Conservation (phyloP, 331 rosid species). For the Acacia pycnantha region DNA sequence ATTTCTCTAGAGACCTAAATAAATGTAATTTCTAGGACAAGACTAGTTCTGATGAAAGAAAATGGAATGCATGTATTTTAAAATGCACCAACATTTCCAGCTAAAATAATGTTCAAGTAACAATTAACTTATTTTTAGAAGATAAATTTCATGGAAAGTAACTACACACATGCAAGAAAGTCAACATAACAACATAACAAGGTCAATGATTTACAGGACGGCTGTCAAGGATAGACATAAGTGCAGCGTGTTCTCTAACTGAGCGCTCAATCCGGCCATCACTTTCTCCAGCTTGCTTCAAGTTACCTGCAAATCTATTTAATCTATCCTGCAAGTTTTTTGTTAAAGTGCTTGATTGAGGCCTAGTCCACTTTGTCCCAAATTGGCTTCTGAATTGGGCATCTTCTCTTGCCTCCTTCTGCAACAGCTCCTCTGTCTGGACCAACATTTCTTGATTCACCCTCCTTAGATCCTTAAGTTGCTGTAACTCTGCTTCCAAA, state of each 20-base stretch:
- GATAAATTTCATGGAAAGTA: background rate
- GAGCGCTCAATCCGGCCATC: constrained; percentile 75
- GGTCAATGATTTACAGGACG: constrained; percentile 55
- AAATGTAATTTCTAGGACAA: background rate
- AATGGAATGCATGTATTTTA: background rate
- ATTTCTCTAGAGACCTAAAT: background rate
- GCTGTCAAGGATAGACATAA: constrained; percentile 70
- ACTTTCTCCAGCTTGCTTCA: constrained; percentile 81
- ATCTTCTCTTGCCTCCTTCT: constrained; percentile 74
- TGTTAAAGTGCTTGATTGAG: constrained; percentile 72
- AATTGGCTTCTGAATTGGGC: constrained; percentile 69
- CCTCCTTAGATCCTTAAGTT: constrained; percentile 67
- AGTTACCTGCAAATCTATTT: constrained; percentile 66
- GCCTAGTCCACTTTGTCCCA: constrained; percentile 79
- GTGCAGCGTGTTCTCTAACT: constrained; percentile 56
- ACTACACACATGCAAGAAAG: background rate
- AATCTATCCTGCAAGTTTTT: constrained; percentile 77
- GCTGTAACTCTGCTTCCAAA: constrained; percentile 71
- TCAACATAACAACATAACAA: background rate
- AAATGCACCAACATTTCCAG: background rate
- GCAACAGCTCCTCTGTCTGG: constrained; percentile 67
- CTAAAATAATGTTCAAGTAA: background rate
- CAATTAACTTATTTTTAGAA: background rate
- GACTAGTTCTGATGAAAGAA: background rate
- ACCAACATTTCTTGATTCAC: constrained; percentile 65